Base-by-base conservation (phyloP, 2,329 filamentous ascomycete genomes). In the Stromatinia cepivora region DNA sequence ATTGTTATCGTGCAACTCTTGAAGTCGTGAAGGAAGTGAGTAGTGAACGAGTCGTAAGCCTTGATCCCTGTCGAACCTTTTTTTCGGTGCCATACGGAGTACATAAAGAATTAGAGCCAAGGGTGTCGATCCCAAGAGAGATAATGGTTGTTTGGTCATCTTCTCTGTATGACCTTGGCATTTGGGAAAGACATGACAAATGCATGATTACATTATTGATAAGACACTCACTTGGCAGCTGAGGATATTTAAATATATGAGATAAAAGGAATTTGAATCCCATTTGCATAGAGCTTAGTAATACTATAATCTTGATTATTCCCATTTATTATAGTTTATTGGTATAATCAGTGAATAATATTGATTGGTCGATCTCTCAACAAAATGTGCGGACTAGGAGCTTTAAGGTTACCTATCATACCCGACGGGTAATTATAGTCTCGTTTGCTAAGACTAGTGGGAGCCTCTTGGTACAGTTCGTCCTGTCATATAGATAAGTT, bases 401-500 rank as follows among this genome's bases (percentile, higher is more conserved):
- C 7, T 22, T 56, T 22, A 7, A 36, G 53, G 20, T n/a, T 6
- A 11, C 13, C 53, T 36, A 56, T 56, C 31, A 22, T 36, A 56
- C 10, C 39, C 39, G 39, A 42, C 13, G 54, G 54, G 31, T 7
- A 39, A 57, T 22, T 57, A 31, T 57, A 57, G 54, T 36, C 46
- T 48, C 34, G n/a, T n/a, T 39, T 42, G 6, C 36, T 58, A 10
- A 42, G 36, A 15, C 39, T 61, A 57, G 20, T 13, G 13, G 34
- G 54, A 57, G 54, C 34, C 31, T 57, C 31, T 22, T 36, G 13
- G 53, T n/a, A 11, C 53, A 56, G 11, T 13, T 7, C 10, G n/a
- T 61, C 15, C 10, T 61, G n/a, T 61, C 42, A 48, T 61, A 61
- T 45, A 61, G 58, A 61, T 61, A 61, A 61, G 58, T 46, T 31